Evolutionary conservation across 2,329 filamentous ascomycete species (phyloP), one percentile per base, ranked within the genome.

Genomic region (Calonectria multiphialidica): DNA sequence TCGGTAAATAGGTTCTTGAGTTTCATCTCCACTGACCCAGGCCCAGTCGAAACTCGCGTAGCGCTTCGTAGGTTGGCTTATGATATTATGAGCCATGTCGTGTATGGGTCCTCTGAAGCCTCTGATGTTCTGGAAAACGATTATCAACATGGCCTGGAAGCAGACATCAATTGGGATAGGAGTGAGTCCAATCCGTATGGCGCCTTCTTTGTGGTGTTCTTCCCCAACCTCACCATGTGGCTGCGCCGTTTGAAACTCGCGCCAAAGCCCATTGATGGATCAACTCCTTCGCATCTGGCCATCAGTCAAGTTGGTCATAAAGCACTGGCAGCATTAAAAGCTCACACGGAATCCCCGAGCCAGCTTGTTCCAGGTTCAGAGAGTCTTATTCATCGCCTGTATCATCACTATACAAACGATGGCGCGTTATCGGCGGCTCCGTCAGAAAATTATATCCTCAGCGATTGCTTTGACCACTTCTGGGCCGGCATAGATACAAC

Each of bases 1-100:
- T 59, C 53, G 15, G 53, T 59, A 10, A 25, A 40, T 10, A 37
- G 53, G 21, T 59, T 59, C 53, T 40, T 59, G 13, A 25, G 25
- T 9, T 59, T 40, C n/a, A 12, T 59, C 25, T 59, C 53, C 21
- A 6, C 40, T 2, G 37, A 59, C 18, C 12, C 21, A 10, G 53
- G 23, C 33, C 53, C 33, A 9, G 15, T 59, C 35, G 53, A 59
- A 12, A 59, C 37, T 4, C 33, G 53, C n/a, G n/a, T n/a, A 2
- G n/a, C 37, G 35, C 35, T 59, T 35, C 53, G 53, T 23, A 59
- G 53, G 13, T 40, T 59, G 53, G 8, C 35, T 9, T 59, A 59
- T 59, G 53, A 59, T 23, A 59, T 59, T 6, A 59, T 59, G 53
- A 59, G 53, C 53, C 53, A 59, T 40, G 33, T 59, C 12, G 33